Conservation (phyloP, 345 rosid genomes). For the Linum usitatissimum region DNA sequence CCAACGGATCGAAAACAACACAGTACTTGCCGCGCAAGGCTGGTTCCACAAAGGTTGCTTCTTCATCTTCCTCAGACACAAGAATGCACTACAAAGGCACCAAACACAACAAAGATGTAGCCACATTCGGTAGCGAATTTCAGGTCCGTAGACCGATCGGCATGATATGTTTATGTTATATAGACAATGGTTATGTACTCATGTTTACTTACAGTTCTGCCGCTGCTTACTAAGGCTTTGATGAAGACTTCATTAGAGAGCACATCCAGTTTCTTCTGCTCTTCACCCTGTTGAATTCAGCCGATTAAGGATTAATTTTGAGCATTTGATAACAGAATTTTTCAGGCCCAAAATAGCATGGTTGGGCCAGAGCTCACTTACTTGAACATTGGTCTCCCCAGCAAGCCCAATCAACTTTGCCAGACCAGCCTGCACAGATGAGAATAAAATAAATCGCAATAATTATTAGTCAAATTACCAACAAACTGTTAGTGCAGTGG, state of each 20-base stretch:
- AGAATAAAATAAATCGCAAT: background rate
- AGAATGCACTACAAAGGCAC: conserved; percentile 57
- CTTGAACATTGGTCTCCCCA: conserved; percentile 96
- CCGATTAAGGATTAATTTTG: background rate
- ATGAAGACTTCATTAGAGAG: conserved; percentile 90
- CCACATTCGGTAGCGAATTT: too few species aligned
- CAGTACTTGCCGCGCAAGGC: conserved; percentile 79
- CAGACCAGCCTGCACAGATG: conserved; percentile 73
- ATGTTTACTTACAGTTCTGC: conserved; percentile 63
- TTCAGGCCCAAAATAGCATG: background rate
- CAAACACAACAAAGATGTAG: background rate
- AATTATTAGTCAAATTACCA: too few species aligned
- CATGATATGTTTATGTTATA: too few species aligned
- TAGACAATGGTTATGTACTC: background rate
- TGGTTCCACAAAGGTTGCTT: conserved; percentile 73
- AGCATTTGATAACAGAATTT: background rate
- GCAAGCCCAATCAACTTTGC: conserved; percentile 94
- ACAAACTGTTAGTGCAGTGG: too few species aligned
- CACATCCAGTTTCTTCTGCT: conserved; percentile 95
- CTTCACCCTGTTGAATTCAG: conserved; percentile 59
- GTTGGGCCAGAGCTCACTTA: conserved; percentile 16
- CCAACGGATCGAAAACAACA: conserved; percentile 95
- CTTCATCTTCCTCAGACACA: conserved; percentile 96
- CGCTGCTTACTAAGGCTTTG: conserved; percentile 93
- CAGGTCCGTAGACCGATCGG: too few species aligned